Evolutionary conservation across 202 grass and related monocot genomes (phyloP).

Genomic region (Zoysia matrella): DNA sequence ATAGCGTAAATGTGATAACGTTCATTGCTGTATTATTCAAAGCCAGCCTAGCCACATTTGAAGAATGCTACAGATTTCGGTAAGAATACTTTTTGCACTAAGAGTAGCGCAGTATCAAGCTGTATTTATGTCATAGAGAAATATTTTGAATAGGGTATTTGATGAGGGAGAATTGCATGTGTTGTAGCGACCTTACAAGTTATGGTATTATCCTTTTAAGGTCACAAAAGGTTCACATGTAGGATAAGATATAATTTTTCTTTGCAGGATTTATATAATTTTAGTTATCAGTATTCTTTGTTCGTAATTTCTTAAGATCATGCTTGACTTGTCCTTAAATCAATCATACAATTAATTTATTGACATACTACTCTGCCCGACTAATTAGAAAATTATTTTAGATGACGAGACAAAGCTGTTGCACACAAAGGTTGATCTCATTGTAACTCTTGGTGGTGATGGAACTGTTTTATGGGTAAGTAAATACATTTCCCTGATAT

Average conservation of each 20-base stretch:
- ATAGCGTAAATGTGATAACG: slow-evolving; percentile 2
- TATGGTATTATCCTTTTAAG: neutral
- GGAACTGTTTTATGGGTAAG: slow-evolving; percentile 87
- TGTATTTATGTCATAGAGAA: slow-evolving; percentile 5
- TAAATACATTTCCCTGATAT: slow-evolving; percentile 20
- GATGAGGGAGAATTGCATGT: neutral
- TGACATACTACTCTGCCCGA: slow-evolving; percentile 13
- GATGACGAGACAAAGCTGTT: slow-evolving; percentile 57
- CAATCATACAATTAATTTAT: slow-evolving; percentile 11
- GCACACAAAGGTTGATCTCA: no score
- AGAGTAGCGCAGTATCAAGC: neutral
- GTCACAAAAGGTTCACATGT: neutral
- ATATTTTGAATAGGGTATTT: neutral
- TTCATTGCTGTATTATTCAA: neutral
- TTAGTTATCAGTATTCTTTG: neutral
- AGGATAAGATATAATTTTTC: slow-evolving; percentile 8
- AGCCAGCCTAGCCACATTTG: neutral
- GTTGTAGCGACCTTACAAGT: neutral
- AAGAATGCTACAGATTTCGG: neutral
- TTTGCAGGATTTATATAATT: neutral
- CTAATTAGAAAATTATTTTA: slow-evolving; percentile 60
- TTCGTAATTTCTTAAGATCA: slow-evolving; percentile 2
- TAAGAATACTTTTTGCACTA: no score
- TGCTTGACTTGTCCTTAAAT: slow-evolving; percentile 16
- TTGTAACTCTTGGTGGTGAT: no score